Evolutionary conservation across 768 basidiomycete genomes (phyloP), one percentile per base, ranked within the genome.

Genomic region (Panellus pusillus): DNA sequence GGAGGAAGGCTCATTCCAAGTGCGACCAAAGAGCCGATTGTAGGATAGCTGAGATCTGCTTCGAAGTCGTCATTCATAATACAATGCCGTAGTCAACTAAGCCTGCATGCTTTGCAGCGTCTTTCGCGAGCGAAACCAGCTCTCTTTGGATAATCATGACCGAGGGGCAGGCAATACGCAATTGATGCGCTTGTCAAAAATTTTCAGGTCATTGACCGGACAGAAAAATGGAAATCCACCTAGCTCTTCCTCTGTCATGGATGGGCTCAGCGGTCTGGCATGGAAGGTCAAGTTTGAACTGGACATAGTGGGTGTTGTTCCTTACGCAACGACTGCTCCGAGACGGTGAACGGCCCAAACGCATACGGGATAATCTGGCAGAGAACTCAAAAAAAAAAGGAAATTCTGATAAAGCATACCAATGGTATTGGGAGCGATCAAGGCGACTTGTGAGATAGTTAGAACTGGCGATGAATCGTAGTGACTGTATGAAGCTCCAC

Each of bases 1-100:
- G 56, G 9, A 59, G 62, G 11, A 54, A 58, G 37, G 55, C 54
- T 27, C 51, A 36, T 36, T 15, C 40, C 40, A 20, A 12, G 40
- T 14, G 14, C 9, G 40, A 42, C 13, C 11, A 42, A 42, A 20
- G 14, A n/a, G 13, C 13, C 40, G 4, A 20, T 42, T 3, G 40
- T n/a, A 2, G 40, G 14, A 20, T 15, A 20, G 19, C 40, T 11
- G n/a, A 42, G 40, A 11, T 42, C 11, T 11, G 40, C n/a, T 12
- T 20, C 40, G 4, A 11, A 20, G 14, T 24, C 19, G 19, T 11
- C 19, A 20, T 20, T 42, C 19, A 42, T 17, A 4, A 20, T 15
- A 42, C 19, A 12, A 42, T 20, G 14, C 19, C 19, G 18, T 20
- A 42, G 11, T 20, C 19, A 4, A 14, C 19, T 20, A 42, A n/a